phyloP scores from a whole-genome alignment of 169 alveolate species.

The Plasmodium falciparum region DNA sequence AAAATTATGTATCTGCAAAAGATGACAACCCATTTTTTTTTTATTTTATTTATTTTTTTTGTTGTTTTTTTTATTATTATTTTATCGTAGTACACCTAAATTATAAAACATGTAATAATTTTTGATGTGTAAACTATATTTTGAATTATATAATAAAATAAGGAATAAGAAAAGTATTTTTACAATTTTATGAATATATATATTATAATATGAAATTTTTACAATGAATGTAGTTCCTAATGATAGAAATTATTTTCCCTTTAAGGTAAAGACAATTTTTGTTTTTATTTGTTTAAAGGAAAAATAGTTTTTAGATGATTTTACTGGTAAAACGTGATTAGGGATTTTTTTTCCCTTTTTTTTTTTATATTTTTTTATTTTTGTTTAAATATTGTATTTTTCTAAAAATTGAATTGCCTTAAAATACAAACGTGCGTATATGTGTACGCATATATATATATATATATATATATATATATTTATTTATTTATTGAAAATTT shows the following conservation, averaged over 20 bases:
- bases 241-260: constrained; percentile 13
- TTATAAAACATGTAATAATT: not conserved
- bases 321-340: constrained; percentile 13
- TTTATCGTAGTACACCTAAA: too few relatives aligned
- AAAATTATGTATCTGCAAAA: constrained; percentile 13
- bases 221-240: constrained; percentile 8
- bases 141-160: constrained; percentile 15
- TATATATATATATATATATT: constrained; percentile 8
- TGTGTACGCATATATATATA: constrained; percentile 14
- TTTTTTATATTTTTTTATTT: constrained; percentile 10
- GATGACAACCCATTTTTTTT: not conserved
- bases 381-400: constrained; percentile 12
- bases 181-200: constrained; percentile 9
- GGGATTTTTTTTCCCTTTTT: constrained; percentile 3
- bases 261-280: constrained; percentile 39
- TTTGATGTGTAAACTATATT: constrained; percentile 7
- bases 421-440: constrained; percentile 7
- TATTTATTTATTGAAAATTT: constrained; percentile 17
- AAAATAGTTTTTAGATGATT: constrained; percentile 50
- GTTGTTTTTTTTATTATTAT: too few relatives aligned
- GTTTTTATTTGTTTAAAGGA: constrained; percentile 25
- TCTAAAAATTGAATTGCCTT: constrained; percentile 8
- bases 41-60: constrained; percentile 1
- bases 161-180: constrained; percentile 1
- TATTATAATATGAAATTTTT: constrained; percentile 17